Base-by-base conservation (phyloP, 2,329 filamentous ascomycete genomes). In the Fusarium tupiense region DNA sequence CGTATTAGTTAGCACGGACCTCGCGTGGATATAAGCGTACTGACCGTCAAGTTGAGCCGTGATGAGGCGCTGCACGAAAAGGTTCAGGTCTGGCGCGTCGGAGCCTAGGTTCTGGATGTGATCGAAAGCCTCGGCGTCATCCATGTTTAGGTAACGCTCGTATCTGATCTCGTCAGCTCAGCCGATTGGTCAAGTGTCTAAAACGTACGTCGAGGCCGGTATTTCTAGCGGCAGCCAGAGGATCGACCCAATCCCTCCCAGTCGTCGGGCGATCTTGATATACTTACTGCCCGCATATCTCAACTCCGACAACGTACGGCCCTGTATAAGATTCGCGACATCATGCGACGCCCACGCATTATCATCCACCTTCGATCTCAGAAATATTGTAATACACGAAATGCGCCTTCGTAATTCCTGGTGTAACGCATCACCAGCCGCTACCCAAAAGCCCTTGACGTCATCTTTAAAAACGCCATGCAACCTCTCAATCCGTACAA, bases 221-320 rank as follows among this genome's bases (percentile, higher is more conserved):
- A 82, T 74, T 11, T 79, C 77, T 12, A 78, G 22, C 0, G 81
- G 81, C 19, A 82, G 77, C 81, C 81, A 82, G 17, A 81, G 68
- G 6, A 82, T 67, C 1, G 79, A 75, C 1, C 81, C 81, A 6
- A 82, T 66, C 3, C 76, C 76, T 2, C 79, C 79, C 6, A 82
- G 70, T 35, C 75, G 71, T 6, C 81, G 69, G 0, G 78, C 79
- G 31, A 82, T 80, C 60, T 82, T 82, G 64, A 82, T 78, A 13
- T 82, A 82, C 60, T 82, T 82, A 35, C 76, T 80, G 0, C 81
- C 81, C 0, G 80, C 78, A 63, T 82, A 80, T 6, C 79, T 67
- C 22, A 82, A 43, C 8, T 82, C 81, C 0, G 77, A 68, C 3
- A 73, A 53, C 11, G 78, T 80, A 0, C 75, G 61, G 2, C 76